Evolutionary conservation across 305 asterid species (phyloP).

Genomic region (Caryopteris hybrid): DNA sequence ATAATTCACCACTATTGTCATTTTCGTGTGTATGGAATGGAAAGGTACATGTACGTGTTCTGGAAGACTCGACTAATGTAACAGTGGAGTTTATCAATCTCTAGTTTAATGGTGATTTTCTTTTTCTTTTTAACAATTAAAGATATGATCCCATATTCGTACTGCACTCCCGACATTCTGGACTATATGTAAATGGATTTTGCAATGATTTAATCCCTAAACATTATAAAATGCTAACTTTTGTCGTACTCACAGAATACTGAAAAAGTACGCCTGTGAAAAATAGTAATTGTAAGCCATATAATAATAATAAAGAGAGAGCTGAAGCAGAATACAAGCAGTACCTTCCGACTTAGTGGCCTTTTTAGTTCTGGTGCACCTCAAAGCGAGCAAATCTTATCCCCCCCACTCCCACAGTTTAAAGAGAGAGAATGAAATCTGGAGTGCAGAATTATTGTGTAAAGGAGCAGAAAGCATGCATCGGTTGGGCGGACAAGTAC

Average conservation of each 20-base stretch:
- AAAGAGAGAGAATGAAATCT: constrained; percentile 20
- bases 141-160: neutral
- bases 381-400: neutral
- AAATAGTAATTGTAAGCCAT: too few relatives aligned
- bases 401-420: neutral
- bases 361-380: neutral
- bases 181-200: too few relatives aligned
- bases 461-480: constrained; percentile 52
- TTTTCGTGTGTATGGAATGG: too few relatives aligned
- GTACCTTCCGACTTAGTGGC: neutral
- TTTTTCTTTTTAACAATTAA: too few relatives aligned
- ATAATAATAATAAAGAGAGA: neutral
- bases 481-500: constrained; percentile 57
- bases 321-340: neutral
- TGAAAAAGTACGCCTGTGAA: too few relatives aligned
- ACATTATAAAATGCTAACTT: too few relatives aligned
- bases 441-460: constrained; percentile 33
- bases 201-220: too few relatives aligned
- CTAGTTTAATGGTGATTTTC: too few relatives aligned
- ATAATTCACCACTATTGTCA: too few relatives aligned
- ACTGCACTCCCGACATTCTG: neutral
- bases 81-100: neutral
- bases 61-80: neutral
- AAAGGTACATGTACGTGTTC: too few relatives aligned
- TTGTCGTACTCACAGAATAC: too few relatives aligned